Evolutionary conservation across 1,284 basidiomycete species (phyloP).

Genomic region (Apiotrichum veenhuisii): DNA sequence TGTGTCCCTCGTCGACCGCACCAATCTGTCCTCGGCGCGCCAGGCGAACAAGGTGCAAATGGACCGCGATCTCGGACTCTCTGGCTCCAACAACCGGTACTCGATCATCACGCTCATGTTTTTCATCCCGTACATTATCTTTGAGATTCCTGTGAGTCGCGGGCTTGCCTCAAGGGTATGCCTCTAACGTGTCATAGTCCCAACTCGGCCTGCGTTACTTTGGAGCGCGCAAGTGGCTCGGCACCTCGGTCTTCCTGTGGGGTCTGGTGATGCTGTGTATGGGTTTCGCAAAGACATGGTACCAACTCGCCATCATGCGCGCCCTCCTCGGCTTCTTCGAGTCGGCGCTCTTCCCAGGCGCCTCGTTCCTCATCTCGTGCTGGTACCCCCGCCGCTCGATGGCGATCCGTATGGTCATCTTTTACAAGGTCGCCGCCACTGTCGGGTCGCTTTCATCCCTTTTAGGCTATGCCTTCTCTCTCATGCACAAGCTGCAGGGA

Average conservation of each 20-base stretch:
- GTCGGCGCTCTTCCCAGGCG: slow-evolving; percentile 45
- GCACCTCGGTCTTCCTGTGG: slow-evolving; percentile 31
- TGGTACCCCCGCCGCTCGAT: slow-evolving; percentile 53
- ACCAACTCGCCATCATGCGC: slow-evolving; percentile 46
- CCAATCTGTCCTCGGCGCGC: slow-evolving; percentile 26
- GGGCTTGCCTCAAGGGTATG: too few relatives aligned
- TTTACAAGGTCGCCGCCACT: slow-evolving; percentile 44
- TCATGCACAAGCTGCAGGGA: slow-evolving; percentile 1
- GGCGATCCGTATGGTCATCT: slow-evolving; percentile 43
- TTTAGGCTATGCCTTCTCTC: slow-evolving; percentile 8
- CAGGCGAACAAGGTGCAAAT: slow-evolving; percentile 21
- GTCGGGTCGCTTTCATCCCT: slow-evolving; percentile 11
- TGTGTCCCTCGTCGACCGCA: slow-evolving; percentile 15
- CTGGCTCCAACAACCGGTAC: slow-evolving; percentile 38
- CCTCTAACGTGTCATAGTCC: slow-evolving; percentile 3
- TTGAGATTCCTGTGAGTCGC: slow-evolving; percentile 13
- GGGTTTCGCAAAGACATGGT: slow-evolving; percentile 42
- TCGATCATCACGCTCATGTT: slow-evolving; percentile 43
- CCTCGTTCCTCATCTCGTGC: slow-evolving; percentile 49
- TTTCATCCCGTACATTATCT: slow-evolving; percentile 49
- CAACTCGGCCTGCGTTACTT: slow-evolving; percentile 27
- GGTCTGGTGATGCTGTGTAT: slow-evolving; percentile 48
- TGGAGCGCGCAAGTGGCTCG: slow-evolving; percentile 18
- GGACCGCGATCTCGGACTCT: slow-evolving; percentile 25
- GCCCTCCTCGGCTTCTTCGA: slow-evolving; percentile 49